phyloP scores from a whole-genome alignment of 2,329 filamentous ascomycete species.

The Blastomyces parvus region DNA sequence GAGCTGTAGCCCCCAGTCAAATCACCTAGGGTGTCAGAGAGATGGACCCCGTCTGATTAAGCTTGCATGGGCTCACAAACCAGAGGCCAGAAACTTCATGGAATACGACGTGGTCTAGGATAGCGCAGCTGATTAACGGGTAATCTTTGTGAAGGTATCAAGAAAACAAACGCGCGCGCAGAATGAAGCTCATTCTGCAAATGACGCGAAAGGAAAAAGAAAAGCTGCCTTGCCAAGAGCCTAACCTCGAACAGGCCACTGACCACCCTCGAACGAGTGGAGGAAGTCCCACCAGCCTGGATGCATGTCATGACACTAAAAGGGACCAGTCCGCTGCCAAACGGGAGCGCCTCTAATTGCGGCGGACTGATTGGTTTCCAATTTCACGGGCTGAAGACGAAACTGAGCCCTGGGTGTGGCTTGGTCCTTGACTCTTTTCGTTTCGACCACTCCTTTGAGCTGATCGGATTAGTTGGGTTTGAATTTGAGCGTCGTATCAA shows the following conservation, averaged over 20 bases:
- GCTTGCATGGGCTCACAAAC: background rate
- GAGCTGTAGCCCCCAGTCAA: background rate
- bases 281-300: background rate
- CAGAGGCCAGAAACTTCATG: background rate
- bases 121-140: background rate
- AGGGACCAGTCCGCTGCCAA: background rate
- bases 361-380: constrained; percentile 2
- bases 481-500: background rate
- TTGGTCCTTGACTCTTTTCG: background rate
- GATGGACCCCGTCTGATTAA: background rate
- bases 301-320: constrained; percentile 1
- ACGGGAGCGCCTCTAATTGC: background rate
- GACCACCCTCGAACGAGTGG: background rate
- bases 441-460: background rate
- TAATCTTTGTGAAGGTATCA: background rate
- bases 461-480: background rate
- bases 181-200: background rate
- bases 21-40: no score
- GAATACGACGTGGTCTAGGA: background rate
- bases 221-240: constrained; percentile 4
- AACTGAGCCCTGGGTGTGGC: constrained; percentile 1
- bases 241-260: background rate
- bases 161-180: background rate
- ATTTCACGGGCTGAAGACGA: constrained; percentile 3
- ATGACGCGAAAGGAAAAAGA: background rate